Percentiles rank a stretch among this genome's conserved stretches.
These are phyloP conservation scores for Purpureocillium takamizusanense DNA, from an alignment of 2,329 filamentous ascomycete genomes.

Conservation along the genomic window DNA sequence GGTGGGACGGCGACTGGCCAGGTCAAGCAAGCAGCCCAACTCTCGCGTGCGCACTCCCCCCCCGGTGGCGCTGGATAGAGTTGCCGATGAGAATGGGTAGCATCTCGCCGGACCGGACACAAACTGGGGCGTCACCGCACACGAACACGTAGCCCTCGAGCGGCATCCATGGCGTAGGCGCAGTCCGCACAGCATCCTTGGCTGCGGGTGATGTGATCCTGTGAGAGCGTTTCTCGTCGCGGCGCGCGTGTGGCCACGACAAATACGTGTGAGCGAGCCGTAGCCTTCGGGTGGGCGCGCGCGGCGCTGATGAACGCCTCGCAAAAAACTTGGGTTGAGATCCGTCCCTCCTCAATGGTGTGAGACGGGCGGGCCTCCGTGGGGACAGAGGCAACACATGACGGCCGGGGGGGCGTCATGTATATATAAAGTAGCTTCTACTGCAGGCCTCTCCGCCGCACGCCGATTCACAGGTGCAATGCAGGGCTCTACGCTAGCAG, in stretches of 20 bases:
- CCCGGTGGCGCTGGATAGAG: no score
- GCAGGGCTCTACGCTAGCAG: slow-evolving; percentile 11
- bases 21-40: no score
- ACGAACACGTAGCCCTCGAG: no score
- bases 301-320: slow-evolving; percentile 19
- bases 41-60: no score
- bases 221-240: no score
- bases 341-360: slow-evolving; percentile 28
- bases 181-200: no score
- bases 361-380: slow-evolving; percentile 27
- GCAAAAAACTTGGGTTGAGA: slow-evolving; percentile 25
- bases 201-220: no score
- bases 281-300: neutral
- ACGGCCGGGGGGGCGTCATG: slow-evolving; percentile 19
- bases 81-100: no score
- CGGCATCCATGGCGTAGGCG: no score
- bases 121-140: no score
- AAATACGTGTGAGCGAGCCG: neutral
- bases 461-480: slow-evolving; percentile 2
- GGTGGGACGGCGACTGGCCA: no score
- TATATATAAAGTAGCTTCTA: slow-evolving; percentile 21
- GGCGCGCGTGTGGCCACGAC: neutral
- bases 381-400: slow-evolving; percentile 24
- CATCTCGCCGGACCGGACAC: no score
- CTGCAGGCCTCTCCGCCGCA: slow-evolving; percentile 2